Evolutionary conservation across 805 yeast genomes (phyloP).

Genomic region (Starmerella davenportii): DNA sequence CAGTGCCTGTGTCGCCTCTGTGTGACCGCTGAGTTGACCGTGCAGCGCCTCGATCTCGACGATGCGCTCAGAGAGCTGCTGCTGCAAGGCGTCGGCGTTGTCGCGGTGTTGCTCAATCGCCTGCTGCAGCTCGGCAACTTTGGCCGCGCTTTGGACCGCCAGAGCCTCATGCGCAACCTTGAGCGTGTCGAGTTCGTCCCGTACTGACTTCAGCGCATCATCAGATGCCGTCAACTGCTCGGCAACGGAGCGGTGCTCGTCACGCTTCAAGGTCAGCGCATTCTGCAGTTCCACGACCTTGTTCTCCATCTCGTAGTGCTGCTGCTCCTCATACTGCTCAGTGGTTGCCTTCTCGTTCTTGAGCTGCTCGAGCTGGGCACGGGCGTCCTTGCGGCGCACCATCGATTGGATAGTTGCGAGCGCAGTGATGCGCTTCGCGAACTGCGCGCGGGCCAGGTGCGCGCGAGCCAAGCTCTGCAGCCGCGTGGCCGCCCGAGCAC

Average conservation of each 20-base stretch:
- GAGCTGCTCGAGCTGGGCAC: constrained; percentile 40
- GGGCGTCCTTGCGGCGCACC: constrained; percentile 60
- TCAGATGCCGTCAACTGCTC: constrained; percentile 7
- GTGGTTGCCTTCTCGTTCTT: constrained; percentile 85
- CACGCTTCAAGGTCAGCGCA: constrained; percentile 47
- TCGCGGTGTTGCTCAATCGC: constrained; percentile 5
- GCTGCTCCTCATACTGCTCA: constrained; percentile 63
- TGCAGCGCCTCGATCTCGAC: constrained; percentile 26
- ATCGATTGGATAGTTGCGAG: constrained; percentile 60
- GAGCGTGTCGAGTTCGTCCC: constrained; percentile 1
- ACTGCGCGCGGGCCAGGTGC: constrained; percentile 38
- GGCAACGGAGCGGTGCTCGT: constrained; percentile 36
- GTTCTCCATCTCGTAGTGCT: constrained; percentile 82
- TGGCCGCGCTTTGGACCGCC: background rate
- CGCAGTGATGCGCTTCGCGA: constrained; percentile 31
- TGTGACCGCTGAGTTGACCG: constrained; percentile 33
- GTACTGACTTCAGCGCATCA: constrained; percentile 5
- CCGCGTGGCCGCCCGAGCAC: constrained; percentile 43
- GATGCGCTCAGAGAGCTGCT: constrained; percentile 7
- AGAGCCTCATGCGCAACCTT: background rate
- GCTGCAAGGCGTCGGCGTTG: constrained; percentile 2
- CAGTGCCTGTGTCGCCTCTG: constrained; percentile 19
- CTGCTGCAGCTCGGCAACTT: background rate
- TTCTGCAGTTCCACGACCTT: constrained; percentile 95
- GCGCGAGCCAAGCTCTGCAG: constrained; percentile 68